Percentiles rank a stretch among this genome's conserved stretches.
These are phyloP conservation scores for Phyllostachys edulis DNA, from an alignment of 176 grass and related monocot species.

Conservation along the genomic window DNA sequence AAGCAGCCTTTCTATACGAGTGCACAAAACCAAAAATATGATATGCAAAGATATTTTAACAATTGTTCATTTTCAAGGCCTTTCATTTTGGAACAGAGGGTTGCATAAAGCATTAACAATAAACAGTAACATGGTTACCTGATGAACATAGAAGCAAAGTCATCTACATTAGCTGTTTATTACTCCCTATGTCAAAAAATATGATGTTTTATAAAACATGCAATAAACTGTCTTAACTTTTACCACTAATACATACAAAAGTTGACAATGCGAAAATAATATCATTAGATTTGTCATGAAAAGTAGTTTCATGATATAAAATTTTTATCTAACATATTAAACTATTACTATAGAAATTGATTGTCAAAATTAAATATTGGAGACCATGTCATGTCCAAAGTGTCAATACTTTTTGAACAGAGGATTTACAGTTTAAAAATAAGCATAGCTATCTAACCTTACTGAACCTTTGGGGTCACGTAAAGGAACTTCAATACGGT, in stretches of 20 bases:
- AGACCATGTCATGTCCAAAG: not conserved
- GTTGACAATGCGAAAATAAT: not conserved
- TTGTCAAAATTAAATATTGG: not conserved
- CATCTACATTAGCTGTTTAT: not conserved
- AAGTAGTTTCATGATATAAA: not conserved
- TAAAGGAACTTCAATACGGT: conserved; percentile 58
- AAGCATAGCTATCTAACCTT: conserved; percentile 40
- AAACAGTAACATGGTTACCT: not conserved
- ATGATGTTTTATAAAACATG: not conserved
- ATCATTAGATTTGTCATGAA: not conserved
- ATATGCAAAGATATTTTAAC: not conserved
- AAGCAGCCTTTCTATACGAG: not conserved
- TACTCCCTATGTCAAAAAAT: not conserved
- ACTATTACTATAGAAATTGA: not conserved
- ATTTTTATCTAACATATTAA: not conserved
- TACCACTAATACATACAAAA: not conserved
- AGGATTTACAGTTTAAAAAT: not conserved
- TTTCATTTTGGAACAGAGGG: not conserved
- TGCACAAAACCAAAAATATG: not conserved
- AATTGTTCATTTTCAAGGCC: not conserved
- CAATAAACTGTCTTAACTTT: not conserved
- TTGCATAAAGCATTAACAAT: conserved; percentile 1
- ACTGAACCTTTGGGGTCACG: conserved; percentile 60
- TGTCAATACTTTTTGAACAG: not conserved
- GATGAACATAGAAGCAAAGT: not conserved